phyloP scores from a whole-genome alignment of 2,329 filamentous ascomycete genomes.

The Apiospora rasikravindrae region DNA sequence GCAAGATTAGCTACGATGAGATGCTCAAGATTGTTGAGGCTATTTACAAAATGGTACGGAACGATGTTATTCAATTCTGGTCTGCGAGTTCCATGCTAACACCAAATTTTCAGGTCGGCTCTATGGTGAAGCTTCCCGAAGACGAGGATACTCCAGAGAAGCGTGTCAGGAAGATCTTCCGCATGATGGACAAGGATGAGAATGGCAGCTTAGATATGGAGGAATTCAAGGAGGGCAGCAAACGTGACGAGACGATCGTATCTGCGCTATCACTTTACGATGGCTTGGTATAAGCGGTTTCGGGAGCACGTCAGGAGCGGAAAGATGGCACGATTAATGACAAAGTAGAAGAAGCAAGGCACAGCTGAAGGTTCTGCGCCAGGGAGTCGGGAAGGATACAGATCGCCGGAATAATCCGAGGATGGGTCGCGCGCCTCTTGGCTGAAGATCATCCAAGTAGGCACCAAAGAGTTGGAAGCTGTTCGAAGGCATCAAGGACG shows the following conservation, averaged over 20 bases:
- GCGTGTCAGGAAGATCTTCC: conserved; percentile 96
- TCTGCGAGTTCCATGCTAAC: conserved; percentile 21
- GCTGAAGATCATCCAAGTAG: not conserved
- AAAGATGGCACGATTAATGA: not conserved
- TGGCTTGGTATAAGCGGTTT: conserved; percentile 74
- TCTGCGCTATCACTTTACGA: conserved; percentile 96
- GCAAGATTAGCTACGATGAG: conserved; percentile 98
- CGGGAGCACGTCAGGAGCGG: not conserved
- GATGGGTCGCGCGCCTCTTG: not conserved
- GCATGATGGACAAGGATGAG: conserved; percentile 99
- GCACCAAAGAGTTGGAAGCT: not conserved
- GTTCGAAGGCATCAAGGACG: not conserved
- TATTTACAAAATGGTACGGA: conserved; percentile 96
- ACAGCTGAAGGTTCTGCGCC: not conserved
- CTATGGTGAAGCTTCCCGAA: conserved; percentile 98
- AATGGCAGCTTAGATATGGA: conserved; percentile 96
- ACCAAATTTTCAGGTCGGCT: conserved; percentile 73
- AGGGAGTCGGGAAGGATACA: not conserved
- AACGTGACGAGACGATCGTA: conserved; percentile 98
- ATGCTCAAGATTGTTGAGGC: conserved; percentile 99
- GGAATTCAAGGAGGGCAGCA: conserved; percentile 99
- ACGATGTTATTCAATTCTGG: conserved; percentile 6
- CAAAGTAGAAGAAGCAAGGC: conserved; percentile 9
- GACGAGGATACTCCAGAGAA: conserved; percentile 99
- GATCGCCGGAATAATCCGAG: not conserved